These are phyloP conservation scores for Geopyxis carbonaria DNA, from an alignment of 495 filamentous ascomycete species.

Conservation along the genomic window DNA sequence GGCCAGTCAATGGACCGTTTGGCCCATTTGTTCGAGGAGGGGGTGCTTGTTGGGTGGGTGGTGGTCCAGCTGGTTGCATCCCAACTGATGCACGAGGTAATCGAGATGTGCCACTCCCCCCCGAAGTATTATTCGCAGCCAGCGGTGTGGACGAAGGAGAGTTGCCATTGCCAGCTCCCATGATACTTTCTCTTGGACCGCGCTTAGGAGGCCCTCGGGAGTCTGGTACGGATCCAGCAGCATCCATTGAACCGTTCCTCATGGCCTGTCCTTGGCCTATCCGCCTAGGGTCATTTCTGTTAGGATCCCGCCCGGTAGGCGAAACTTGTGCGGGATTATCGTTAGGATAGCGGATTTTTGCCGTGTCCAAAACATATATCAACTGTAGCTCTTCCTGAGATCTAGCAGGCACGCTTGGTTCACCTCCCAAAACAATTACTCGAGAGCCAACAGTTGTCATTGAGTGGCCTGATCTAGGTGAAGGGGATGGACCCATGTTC, in stretches of 20 bases:
- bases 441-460: conserved; percentile 91
- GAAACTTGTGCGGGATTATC: conserved; percentile 43
- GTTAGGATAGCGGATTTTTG: conserved; percentile 86
- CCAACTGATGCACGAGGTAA: conserved; percentile 53
- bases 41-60: conserved; percentile 72
- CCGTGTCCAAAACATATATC: conserved; percentile 81
- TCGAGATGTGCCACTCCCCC: conserved; percentile 26
- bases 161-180: conserved; percentile 29
- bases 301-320: conserved; percentile 24
- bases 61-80: conserved; percentile 61
- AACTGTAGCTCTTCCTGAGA: conserved; percentile 70
- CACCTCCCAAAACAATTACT: conserved; percentile 80
- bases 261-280: conserved; percentile 16
- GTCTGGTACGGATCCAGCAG: conserved; percentile 12
- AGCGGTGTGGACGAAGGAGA: too few species aligned
- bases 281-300: too few species aligned
- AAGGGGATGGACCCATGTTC: conserved; percentile 96
- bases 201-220: conserved; percentile 25
- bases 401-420: conserved; percentile 72
- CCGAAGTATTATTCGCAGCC: conserved; percentile 25
- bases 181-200: conserved; percentile 38
- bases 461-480: conserved; percentile 82
- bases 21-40: conserved; percentile 46
- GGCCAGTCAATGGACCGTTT: conserved; percentile 26
- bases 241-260: conserved; percentile 16